phyloP scores from a whole-genome alignment of 495 filamentous ascomycete genomes.

The Amorphotheca resinae region DNA sequence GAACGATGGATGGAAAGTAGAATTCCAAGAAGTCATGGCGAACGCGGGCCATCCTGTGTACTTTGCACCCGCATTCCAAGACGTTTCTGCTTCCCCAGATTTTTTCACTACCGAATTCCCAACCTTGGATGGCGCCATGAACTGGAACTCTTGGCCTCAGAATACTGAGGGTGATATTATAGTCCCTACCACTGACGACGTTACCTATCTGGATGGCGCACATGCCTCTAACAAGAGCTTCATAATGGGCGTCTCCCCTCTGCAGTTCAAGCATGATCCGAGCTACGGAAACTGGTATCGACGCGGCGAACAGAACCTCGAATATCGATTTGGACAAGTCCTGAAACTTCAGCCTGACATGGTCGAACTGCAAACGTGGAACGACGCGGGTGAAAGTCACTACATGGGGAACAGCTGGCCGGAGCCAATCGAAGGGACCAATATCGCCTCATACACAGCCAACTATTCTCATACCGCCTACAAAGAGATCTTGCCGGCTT shows the following conservation, averaged over 20 bases:
- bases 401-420: constrained; percentile 32
- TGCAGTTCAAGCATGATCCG: constrained; percentile 32
- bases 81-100: neutral
- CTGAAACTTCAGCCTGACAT: constrained; percentile 22
- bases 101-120: constrained; percentile 7
- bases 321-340: constrained; percentile 14
- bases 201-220: constrained; percentile 17
- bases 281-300: constrained; percentile 29
- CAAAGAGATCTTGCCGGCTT: constrained; percentile 24
- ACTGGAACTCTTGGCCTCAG: constrained; percentile 27
- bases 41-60: constrained; percentile 6
- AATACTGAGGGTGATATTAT: constrained; percentile 16
- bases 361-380: constrained; percentile 28
- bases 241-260: constrained; percentile 27
- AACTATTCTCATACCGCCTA: constrained; percentile 23
- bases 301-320: constrained; percentile 29
- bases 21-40: constrained; percentile 7
- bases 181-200: constrained; percentile 17
- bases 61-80: constrained; percentile 11
- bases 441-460: constrained; percentile 22
- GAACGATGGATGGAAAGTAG: constrained; percentile 11
- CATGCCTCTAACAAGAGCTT: constrained; percentile 24
- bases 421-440: constrained; percentile 19
- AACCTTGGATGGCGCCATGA: constrained; percentile 16
- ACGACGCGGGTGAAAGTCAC: constrained; percentile 33